Evolutionary conservation across 169 alveolate species (phyloP).

Genomic region (Plasmodium berghei): DNA sequence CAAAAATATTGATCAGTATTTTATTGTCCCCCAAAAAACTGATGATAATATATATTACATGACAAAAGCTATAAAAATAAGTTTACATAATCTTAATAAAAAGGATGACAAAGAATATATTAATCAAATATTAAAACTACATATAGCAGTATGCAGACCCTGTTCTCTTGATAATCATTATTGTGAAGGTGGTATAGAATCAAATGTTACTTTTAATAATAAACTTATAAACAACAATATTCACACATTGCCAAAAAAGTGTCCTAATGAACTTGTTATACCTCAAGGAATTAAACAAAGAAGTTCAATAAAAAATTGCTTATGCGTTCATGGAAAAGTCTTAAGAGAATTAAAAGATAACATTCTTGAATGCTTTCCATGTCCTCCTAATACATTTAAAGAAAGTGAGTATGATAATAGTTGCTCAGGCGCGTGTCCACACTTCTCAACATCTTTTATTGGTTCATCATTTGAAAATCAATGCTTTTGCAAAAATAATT

Average conservation of each 20-base stretch:
- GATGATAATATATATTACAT: conserved; percentile 27
- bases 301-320: conserved; percentile 57
- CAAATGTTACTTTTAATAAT: conserved; percentile 21
- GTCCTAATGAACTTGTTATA: conserved; percentile 62
- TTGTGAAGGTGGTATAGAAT: conserved; percentile 74
- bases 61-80: conserved; percentile 42
- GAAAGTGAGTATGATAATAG: conserved; percentile 78
- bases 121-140: conserved; percentile 40
- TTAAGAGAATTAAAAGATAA: conserved; percentile 57
- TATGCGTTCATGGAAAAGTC: conserved; percentile 73
- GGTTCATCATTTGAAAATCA: conserved; percentile 83
- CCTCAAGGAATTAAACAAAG: conserved; percentile 54
- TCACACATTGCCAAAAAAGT: conserved; percentile 72
- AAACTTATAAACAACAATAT: conserved; percentile 16
- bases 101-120: conserved; percentile 18
- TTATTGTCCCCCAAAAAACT: conserved; percentile 47
- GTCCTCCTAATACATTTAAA: conserved; percentile 83
- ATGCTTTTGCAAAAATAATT: conserved; percentile 85
- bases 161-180: conserved; percentile 63
- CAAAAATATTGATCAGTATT: conserved; percentile 60
- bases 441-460: conserved; percentile 80
- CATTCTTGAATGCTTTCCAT: conserved; percentile 52
- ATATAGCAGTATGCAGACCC: conserved; percentile 65
- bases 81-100: conserved; percentile 25
- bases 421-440: conserved; percentile 84